These are phyloP conservation scores for Starmera quercuum DNA, from an alignment of 805 yeast genomes.

Conservation along the genomic window DNA sequence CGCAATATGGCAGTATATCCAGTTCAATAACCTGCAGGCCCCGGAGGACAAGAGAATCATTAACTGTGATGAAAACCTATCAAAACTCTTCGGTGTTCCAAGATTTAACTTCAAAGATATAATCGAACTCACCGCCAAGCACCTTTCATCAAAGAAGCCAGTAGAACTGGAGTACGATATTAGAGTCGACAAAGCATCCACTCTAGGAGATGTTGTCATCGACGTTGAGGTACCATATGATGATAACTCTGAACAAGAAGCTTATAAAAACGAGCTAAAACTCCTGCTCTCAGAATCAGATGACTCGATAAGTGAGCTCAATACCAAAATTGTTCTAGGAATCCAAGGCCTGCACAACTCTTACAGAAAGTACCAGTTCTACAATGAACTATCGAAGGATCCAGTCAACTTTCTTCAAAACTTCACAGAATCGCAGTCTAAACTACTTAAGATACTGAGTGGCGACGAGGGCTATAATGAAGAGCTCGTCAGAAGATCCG, in stretches of 20 bases:
- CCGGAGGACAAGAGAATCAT: constrained; percentile 47
- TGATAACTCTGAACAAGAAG: constrained; percentile 19
- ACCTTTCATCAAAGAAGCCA: constrained; percentile 74
- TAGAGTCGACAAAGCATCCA: constrained; percentile 67
- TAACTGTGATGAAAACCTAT: constrained; percentile 40
- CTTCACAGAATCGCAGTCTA: constrained; percentile 75
- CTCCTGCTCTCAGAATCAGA: constrained; percentile 18
- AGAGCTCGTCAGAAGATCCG: constrained; percentile 78
- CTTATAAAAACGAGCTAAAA: constrained; percentile 24
- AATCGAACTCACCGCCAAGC: constrained; percentile 58
- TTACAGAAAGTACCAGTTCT: constrained; percentile 70
- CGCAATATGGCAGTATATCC: constrained; percentile 71
- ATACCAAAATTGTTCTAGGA: constrained; percentile 27
- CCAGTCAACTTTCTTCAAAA: constrained; percentile 70
- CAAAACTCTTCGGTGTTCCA: constrained; percentile 37
- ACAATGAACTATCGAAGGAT: constrained; percentile 60
- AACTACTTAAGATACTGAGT: constrained; percentile 75
- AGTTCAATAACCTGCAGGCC: constrained; percentile 57
- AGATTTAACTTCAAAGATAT: constrained; percentile 65
- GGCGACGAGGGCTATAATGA: constrained; percentile 90
- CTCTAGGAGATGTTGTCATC: constrained; percentile 71
- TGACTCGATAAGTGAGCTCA: constrained; percentile 25
- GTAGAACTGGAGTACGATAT: constrained; percentile 68
- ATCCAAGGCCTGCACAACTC: constrained; percentile 44
- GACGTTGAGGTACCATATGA: constrained; percentile 61